A percentile compares a stretch with the other conserved stretches of the same genome.
These are phyloP conservation scores for Glycyrrhiza uralensis DNA, from an alignment of 306 rosid species.

Conservation along the genomic window DNA sequence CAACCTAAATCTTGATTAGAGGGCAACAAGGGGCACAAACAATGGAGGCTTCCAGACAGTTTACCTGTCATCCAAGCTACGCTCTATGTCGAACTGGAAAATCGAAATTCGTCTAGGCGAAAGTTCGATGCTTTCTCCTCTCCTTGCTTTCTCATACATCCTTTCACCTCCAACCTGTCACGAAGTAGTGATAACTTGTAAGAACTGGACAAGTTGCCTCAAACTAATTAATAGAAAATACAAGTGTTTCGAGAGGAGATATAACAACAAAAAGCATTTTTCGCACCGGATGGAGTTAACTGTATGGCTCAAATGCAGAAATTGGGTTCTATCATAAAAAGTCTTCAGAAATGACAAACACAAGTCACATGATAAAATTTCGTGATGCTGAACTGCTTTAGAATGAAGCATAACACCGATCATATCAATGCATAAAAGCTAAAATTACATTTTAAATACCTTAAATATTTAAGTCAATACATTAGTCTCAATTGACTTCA, in stretches of 20 bases:
- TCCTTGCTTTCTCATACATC: slow-evolving; percentile 95
- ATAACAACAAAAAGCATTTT: not conserved
- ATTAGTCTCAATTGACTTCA: not conserved
- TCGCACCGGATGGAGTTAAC: not conserved
- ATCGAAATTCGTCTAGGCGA: slow-evolving; percentile 88
- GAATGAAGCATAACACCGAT: not conserved
- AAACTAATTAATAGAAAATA: not conserved
- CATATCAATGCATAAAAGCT: slow-evolving; percentile 3
- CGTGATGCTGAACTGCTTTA: not conserved
- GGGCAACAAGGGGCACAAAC: not conserved
- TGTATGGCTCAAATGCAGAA: not conserved
- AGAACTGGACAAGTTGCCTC: slow-evolving; percentile 17
- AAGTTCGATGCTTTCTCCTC: slow-evolving; percentile 94
- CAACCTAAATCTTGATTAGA: not conserved
- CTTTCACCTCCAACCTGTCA: slow-evolving; percentile 93
- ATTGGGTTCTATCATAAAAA: not conserved
- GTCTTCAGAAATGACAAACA: not conserved
- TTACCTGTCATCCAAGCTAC: slow-evolving; percentile 94
- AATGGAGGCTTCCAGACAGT: not conserved
- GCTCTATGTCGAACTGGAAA: slow-evolving; percentile 83
- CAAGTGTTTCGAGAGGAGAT: not conserved
- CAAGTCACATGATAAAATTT: not conserved
- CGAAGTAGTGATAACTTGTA: slow-evolving; percentile 24
- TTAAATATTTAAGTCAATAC: not conserved
- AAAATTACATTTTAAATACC: not conserved